Evolutionary conservation across 2,329 filamentous ascomycete species (phyloP).

Genomic region (Phaeosphaeria sp.): DNA sequence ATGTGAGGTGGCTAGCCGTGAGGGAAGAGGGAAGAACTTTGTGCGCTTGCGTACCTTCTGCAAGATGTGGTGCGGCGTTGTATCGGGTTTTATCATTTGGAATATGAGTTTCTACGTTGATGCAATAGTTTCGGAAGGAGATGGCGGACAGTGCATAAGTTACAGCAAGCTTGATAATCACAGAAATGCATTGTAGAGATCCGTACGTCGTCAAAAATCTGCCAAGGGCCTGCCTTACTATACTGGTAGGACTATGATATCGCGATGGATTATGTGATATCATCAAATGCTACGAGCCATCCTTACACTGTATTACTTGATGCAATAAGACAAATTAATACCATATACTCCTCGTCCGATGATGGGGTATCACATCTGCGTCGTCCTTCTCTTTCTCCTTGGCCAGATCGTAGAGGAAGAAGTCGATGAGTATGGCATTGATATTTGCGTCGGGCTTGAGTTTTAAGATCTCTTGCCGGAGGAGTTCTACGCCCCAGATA

Average conservation of each 20-base stretch:
- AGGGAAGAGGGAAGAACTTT: neutral
- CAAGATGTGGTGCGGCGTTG: neutral
- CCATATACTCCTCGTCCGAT: slow-evolving; percentile 93
- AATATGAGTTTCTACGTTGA: too few species aligned
- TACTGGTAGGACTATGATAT: too few species aligned
- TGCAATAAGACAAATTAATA: slow-evolving; percentile 62
- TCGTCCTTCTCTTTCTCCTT: slow-evolving; percentile 74
- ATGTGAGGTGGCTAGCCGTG: neutral
- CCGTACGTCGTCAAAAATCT: too few species aligned
- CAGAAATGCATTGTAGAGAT: too few species aligned
- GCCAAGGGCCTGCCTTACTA: too few species aligned
- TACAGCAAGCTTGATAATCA: too few species aligned
- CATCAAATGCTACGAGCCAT: too few species aligned
- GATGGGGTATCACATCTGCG: slow-evolving; percentile 69
- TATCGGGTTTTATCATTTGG: too few species aligned
- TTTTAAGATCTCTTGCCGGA: slow-evolving; percentile 78
- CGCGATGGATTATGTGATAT: too few species aligned
- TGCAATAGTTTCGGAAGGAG: too few species aligned
- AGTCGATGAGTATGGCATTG: slow-evolving; percentile 95
- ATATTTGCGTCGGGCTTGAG: slow-evolving; percentile 72
- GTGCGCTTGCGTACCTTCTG: neutral
- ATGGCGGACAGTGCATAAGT: too few species aligned
- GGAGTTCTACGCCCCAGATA: slow-evolving; percentile 94
- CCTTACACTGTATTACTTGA: too few species aligned
- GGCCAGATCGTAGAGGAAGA: slow-evolving; percentile 94